Percentiles rank a stretch among this genome's conserved stretches.
Evolutionary conservation across 192 early-diverging fungal genomes (phyloP).

Genomic region (Mortierella hygrophila): DNA sequence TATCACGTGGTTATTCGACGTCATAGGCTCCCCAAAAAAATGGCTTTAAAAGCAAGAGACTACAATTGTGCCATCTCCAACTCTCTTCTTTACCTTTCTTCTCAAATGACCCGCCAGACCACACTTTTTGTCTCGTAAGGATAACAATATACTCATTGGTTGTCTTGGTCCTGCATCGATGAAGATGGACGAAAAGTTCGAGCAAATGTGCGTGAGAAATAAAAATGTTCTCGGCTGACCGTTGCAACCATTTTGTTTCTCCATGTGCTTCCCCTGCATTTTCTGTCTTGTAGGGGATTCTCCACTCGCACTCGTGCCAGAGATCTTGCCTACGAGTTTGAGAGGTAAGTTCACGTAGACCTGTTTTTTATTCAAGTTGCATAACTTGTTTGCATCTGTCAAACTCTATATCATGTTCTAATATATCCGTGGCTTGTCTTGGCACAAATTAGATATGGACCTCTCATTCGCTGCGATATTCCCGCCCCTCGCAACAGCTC

Average conservation of each 20-base stretch:
- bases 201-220: not conserved
- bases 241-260: not conserved
- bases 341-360: slow-evolving; percentile 72
- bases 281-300: slow-evolving; percentile 72
- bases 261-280: not conserved
- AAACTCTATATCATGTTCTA: not conserved
- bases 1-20: not conserved
- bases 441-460: slow-evolving; percentile 73
- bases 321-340: slow-evolving; percentile 96
- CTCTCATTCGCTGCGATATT: slow-evolving; percentile 90
- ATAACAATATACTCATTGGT: not conserved
- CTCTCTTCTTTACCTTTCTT: not conserved
- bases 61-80: not conserved
- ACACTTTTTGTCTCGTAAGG: slow-evolving; percentile 52
- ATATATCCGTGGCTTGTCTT: not conserved
- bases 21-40: not conserved
- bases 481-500: slow-evolving; percentile 75
- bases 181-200: not conserved
- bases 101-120: slow-evolving; percentile 13
- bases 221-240: not conserved
- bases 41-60: not conserved
- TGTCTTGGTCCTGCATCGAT: not conserved
- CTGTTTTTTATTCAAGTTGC: not conserved
- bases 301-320: slow-evolving; percentile 82
- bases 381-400: too few relatives aligned